These are phyloP conservation scores for Colletotrichum shisoi DNA, from an alignment of 2,329 filamentous ascomycete genomes.

Conservation along the genomic window DNA sequence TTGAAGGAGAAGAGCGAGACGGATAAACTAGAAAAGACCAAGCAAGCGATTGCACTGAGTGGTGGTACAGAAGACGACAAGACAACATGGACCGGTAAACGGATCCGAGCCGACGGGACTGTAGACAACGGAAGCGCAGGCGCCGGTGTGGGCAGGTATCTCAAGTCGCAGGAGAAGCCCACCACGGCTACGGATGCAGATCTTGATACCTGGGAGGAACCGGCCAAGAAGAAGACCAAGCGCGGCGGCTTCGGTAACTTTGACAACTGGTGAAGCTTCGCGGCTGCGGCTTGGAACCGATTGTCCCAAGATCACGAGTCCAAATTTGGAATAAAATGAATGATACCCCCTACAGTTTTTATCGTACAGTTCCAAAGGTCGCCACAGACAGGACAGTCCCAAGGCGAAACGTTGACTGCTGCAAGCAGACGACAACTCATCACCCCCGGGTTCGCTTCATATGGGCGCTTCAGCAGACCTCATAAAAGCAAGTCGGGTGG, in stretches of 20 bases:
- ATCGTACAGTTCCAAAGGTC: not conserved
- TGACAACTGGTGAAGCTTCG: conserved; percentile 74
- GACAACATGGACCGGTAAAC: conserved; percentile 95
- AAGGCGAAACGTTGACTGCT: conserved; percentile 6
- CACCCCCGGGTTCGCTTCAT: no score
- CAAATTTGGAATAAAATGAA: conserved; percentile 21
- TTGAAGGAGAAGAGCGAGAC: conserved; percentile 74
- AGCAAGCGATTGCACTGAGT: conserved; percentile 67
- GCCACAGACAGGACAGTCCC: not conserved
- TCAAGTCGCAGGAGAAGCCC: conserved; percentile 53
- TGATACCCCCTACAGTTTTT: conserved; percentile 27
- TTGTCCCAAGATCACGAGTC: not conserved
- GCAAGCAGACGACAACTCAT: not conserved
- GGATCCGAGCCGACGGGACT: conserved; percentile 74
- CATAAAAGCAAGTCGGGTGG: conserved; percentile 45
- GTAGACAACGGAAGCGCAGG: conserved; percentile 56
- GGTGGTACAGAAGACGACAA: conserved; percentile 86
- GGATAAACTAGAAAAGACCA: conserved; percentile 65
- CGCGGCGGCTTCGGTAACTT: conserved; percentile 91
- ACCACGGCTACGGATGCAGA: conserved; percentile 53
- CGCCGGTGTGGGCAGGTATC: conserved; percentile 77
- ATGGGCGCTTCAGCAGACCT: conserved; percentile 9
- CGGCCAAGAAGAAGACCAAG: conserved; percentile 81
- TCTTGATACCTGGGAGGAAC: conserved; percentile 72
- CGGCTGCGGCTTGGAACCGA: not conserved